A percentile compares a stretch with the other conserved stretches of the same genome.
Evolutionary conservation across 116 monocot genomes (phyloP).

Genomic region (Posidonia oceanica): DNA sequence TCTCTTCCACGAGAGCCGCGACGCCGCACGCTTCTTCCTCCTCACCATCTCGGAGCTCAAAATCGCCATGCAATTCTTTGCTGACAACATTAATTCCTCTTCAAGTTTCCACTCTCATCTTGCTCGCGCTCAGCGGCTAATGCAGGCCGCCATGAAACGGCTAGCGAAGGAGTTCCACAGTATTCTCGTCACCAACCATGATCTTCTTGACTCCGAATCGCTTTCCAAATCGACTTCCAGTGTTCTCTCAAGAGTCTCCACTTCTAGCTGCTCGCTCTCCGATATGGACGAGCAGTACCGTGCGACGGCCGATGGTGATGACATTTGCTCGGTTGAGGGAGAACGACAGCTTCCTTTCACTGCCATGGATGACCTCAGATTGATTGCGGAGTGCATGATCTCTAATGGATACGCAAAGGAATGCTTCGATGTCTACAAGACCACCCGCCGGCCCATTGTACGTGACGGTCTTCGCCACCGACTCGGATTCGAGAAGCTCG

Average conservation of each 20-base stretch:
- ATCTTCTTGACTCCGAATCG: conserved; percentile 14
- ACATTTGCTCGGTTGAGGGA: conserved; percentile 5
- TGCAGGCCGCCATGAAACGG: conserved; percentile 15
- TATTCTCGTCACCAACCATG: conserved; percentile 15
- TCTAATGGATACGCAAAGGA: conserved; percentile 55
- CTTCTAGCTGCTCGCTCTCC: background rate
- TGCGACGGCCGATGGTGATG: conserved; percentile 2
- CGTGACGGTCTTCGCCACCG: conserved; percentile 26
- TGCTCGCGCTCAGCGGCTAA: conserved; percentile 3
- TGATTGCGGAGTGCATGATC: conserved; percentile 58
- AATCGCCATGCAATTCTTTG: no score
- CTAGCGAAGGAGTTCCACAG: conserved; percentile 13
- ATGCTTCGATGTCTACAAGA: conserved; percentile 42
- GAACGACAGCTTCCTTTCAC: background rate
- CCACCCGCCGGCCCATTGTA: conserved; percentile 36
- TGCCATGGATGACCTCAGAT: conserved; percentile 29
- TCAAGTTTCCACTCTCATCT: background rate
- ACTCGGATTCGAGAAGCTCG: conserved; percentile 31
- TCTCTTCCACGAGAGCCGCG: no score
- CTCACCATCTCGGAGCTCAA: no score
- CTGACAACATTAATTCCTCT: background rate
- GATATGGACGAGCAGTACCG: conserved; percentile 12
- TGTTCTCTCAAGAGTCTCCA: conserved; percentile 3
- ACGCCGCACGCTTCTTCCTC: no score
- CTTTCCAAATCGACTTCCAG: conserved; percentile 12